These are phyloP conservation scores for Phellopilus nigrolimitatus DNA, from an alignment of 1,284 basidiomycete genomes.

Conservation along the genomic window DNA sequence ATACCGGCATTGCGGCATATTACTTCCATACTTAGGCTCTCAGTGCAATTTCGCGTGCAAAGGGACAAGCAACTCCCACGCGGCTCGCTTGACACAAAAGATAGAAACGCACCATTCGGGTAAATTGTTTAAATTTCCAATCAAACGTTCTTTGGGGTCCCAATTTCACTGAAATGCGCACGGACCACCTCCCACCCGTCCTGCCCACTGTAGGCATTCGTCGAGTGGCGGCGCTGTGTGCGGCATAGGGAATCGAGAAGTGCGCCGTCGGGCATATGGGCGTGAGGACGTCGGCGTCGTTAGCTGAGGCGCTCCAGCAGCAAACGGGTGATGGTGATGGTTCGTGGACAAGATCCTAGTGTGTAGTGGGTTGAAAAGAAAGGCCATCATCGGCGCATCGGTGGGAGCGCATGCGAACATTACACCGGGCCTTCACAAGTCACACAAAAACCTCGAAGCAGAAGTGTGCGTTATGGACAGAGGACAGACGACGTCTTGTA, in stretches of 20 bases:
- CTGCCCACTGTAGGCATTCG: constrained; percentile 19
- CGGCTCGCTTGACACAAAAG: no score
- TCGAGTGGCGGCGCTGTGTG: constrained; percentile 30
- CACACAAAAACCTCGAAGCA: constrained; percentile 9
- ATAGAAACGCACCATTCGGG: no score
- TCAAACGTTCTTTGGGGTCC: not conserved
- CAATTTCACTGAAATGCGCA: constrained; percentile 4
- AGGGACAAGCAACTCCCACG: no score
- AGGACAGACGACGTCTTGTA: no score
- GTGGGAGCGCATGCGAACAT: constrained; percentile 6
- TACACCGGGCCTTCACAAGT: constrained; percentile 14
- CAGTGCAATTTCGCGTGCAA: no score
- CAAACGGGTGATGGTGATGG: constrained; percentile 6
- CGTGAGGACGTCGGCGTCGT: constrained; percentile 8
- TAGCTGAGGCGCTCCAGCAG: not conserved
- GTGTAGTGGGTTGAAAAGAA: constrained; percentile 1
- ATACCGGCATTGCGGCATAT: no score
- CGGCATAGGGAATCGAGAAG: constrained; percentile 22
- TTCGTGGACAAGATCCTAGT: not conserved
- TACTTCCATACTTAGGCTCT: no score
- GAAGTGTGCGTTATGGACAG: no score
- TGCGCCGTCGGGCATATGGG: constrained; percentile 29
- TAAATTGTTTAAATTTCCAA: no score
- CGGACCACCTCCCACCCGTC: constrained; percentile 13
- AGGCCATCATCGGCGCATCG: constrained; percentile 11